Conservation (phyloP, 495 filamentous ascomycete species). For the Trichoderma orchidacearum region DNA sequence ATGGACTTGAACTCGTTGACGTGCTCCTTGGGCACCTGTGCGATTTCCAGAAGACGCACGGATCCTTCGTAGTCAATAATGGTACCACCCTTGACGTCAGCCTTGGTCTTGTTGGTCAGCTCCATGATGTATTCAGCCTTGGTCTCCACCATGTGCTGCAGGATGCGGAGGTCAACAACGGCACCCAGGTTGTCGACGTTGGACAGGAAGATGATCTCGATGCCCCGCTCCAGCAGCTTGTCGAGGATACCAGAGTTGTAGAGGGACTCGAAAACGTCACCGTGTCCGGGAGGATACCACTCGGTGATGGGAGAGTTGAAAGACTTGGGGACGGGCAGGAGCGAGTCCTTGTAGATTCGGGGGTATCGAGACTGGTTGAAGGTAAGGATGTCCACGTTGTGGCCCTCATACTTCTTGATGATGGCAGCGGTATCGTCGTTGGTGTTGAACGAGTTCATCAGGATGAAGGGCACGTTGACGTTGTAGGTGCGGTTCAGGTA, state of each 20-base stretch:
- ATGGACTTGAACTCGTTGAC: slow-evolving; percentile 99
- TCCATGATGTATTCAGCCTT: slow-evolving; percentile 99
- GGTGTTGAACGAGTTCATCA: slow-evolving; percentile 99
- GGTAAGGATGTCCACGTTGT: slow-evolving; percentile 98
- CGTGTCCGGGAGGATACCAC: slow-evolving; percentile 98
- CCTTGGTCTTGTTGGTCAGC: slow-evolving; percentile 99
- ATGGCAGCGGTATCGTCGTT: slow-evolving; percentile 96
- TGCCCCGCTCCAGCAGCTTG: slow-evolving; percentile 82
- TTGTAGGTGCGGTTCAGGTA: slow-evolving; percentile 96
- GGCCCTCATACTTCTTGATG: slow-evolving; percentile 99
- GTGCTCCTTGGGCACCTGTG: slow-evolving; percentile 99
- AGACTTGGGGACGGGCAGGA: slow-evolving; percentile 87
- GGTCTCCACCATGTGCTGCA: slow-evolving; percentile 98
- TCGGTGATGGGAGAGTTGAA: slow-evolving; percentile 80
- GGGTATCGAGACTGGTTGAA: slow-evolving; percentile 99
- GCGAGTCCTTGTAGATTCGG: slow-evolving; percentile 93
- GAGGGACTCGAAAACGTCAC: slow-evolving; percentile 98
- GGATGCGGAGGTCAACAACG: slow-evolving; percentile 90
- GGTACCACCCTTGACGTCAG: slow-evolving; percentile 99
- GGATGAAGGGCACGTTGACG: slow-evolving; percentile 94
- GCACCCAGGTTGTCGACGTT: slow-evolving; percentile 98
- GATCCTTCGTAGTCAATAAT: slow-evolving; percentile 99
- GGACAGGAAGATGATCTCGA: slow-evolving; percentile 97
- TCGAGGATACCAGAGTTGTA: slow-evolving; percentile 99
- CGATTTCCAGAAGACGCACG: slow-evolving; percentile 93